Evolutionary conservation across 139 green algal species (phyloP).

Genomic region (Chlorella sp.): DNA sequence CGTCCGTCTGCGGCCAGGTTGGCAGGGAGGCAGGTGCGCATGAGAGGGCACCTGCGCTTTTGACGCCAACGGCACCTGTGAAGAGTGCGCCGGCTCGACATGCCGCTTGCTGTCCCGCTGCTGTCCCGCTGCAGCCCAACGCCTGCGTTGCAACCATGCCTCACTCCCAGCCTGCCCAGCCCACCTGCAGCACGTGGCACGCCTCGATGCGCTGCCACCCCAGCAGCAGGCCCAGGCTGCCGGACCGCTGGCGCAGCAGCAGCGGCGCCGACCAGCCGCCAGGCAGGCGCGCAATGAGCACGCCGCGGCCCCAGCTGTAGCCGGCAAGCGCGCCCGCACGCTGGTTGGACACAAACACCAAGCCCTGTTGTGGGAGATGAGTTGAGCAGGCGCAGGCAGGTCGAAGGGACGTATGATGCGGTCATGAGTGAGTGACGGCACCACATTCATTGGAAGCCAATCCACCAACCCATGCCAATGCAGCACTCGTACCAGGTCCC

Average conservation of each 20-base stretch:
- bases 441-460: too few species aligned
- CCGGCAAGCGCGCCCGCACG: slow-evolving; percentile 28
- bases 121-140: too few species aligned
- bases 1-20: neutral
- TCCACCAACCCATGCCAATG: too few species aligned
- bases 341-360: slow-evolving; percentile 32
- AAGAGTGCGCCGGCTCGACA: too few species aligned
- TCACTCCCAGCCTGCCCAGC: neutral
- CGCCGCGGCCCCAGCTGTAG: slow-evolving; percentile 21
- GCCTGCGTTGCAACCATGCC: too few species aligned
- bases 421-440: too few species aligned
- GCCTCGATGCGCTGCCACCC: neutral
- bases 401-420: too few species aligned
- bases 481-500: neutral
- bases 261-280: slow-evolving; percentile 35
- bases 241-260: slow-evolving; percentile 21
- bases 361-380: neutral
- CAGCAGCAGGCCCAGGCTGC: slow-evolving; percentile 25
- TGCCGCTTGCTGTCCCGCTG: too few species aligned
- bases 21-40: too few species aligned
- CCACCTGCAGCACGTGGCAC: slow-evolving; percentile 23
- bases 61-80: too few species aligned
- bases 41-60: too few species aligned
- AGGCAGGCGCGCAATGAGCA: slow-evolving; percentile 28
- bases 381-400: too few species aligned